A percentile compares a stretch with the other conserved stretches of the same genome.
phyloP scores from a whole-genome alignment of 768 basidiomycete genomes.

The Agaricus subrufescens region DNA sequence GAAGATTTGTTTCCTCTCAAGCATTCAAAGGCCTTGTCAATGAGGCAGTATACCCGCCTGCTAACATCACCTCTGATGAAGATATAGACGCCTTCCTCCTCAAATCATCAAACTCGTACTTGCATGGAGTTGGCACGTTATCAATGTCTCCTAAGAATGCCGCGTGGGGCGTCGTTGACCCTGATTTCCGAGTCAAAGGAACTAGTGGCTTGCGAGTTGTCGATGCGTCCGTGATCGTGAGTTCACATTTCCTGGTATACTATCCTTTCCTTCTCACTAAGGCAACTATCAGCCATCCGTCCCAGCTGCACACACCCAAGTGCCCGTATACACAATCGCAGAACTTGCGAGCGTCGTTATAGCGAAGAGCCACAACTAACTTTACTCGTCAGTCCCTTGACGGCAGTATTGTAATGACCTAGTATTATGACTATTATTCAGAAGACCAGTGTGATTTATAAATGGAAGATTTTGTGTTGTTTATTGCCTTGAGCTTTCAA shows the following conservation, averaged over 20 bases:
- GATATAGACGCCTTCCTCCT: conserved; percentile 16
- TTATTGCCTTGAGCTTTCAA: too few species aligned
- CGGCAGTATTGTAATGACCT: too few species aligned
- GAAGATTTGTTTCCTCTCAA: conserved; percentile 4
- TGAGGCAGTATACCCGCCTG: background rate
- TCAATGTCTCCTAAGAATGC: conserved; percentile 23
- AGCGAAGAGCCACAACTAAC: background rate
- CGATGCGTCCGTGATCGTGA: conserved; percentile 31
- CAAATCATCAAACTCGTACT: conserved; percentile 7
- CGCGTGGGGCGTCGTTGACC: conserved; percentile 29
- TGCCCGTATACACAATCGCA: conserved; percentile 6
- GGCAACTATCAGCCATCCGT: conserved; percentile 1
- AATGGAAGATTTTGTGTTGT: too few species aligned
- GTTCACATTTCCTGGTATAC: conserved; percentile 1
- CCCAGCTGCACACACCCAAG: conserved; percentile 6
- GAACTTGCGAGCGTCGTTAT: conserved; percentile 1
- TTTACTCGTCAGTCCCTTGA: too few species aligned
- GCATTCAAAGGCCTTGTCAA: conserved; percentile 8
- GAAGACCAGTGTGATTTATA: too few species aligned
- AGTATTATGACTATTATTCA: too few species aligned
- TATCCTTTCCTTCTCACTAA: background rate
- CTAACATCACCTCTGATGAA: background rate
- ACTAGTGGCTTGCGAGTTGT: conserved; percentile 29
- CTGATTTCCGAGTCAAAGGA: conserved; percentile 31
- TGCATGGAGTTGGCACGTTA: conserved; percentile 29